A percentile compares a stretch with the other conserved stretches of the same genome.
phyloP scores from a whole-genome alignment of 441 rosid genomes.

The Flueggea neowawraea region DNA sequence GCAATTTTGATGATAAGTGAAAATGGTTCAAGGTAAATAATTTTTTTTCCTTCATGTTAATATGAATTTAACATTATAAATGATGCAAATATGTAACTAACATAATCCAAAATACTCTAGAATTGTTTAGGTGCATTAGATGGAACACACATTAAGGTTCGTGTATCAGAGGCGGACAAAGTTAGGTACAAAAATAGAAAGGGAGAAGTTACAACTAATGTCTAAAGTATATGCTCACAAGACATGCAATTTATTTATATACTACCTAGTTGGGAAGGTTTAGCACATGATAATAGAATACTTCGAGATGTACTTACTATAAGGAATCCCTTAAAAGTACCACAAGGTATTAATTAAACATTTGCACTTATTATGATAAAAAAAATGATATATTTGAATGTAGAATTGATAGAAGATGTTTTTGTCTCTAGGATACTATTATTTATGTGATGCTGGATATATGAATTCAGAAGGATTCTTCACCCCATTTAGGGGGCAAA shows the following conservation, averaged over 20 bases:
- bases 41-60: slow-evolving; percentile 5
- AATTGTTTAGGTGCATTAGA: slow-evolving; percentile 9
- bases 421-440: too few relatives aligned
- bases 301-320: slow-evolving; percentile 8
- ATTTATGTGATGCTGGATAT: too few relatives aligned
- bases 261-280: slow-evolving; percentile 14
- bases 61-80: too few relatives aligned
- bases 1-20: not conserved
- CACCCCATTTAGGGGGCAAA: too few relatives aligned
- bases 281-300: slow-evolving; percentile 3
- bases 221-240: slow-evolving; percentile 2
- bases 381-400: too few relatives aligned
- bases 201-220: slow-evolving; percentile 6
- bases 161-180: not conserved
- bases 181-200: slow-evolving; percentile 4
- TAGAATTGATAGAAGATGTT: too few relatives aligned
- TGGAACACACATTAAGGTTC: slow-evolving; percentile 9
- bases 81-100: too few relatives aligned
- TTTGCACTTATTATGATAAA: too few relatives aligned
- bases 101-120: too few relatives aligned
- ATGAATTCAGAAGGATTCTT: too few relatives aligned
- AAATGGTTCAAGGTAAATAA: not conserved
- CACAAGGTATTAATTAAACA: slow-evolving; percentile 11
- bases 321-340: slow-evolving; percentile 4
- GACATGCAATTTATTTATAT: slow-evolving; percentile 3